Evolutionary conservation across 495 filamentous ascomycete species (phyloP).

Genomic region (Aspergillus steynii): DNA sequence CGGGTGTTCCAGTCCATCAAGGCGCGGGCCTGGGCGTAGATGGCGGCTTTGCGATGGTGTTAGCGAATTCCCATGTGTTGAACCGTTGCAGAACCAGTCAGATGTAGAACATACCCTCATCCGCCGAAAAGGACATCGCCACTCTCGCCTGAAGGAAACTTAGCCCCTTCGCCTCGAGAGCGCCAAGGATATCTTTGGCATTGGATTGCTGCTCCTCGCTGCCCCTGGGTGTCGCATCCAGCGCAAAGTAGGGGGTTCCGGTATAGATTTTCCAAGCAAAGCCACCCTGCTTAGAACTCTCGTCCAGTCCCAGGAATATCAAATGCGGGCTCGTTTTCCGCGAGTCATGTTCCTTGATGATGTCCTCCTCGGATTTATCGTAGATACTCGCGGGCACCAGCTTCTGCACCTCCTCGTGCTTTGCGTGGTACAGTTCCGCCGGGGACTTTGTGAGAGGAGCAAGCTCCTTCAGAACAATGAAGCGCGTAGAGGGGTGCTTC

Average conservation of each 20-base stretch:
- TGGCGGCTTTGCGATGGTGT: constrained; percentile 61
- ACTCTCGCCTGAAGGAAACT: constrained; percentile 61
- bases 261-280: constrained; percentile 62
- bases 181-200: constrained; percentile 48
- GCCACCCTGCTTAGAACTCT: constrained; percentile 53
- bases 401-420: constrained; percentile 60
- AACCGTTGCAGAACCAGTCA: not conserved
- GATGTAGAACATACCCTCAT: constrained; percentile 53
- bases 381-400: constrained; percentile 75
- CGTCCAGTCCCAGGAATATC: constrained; percentile 87
- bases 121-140: constrained; percentile 55
- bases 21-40: constrained; percentile 89
- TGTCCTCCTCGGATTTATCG: constrained; percentile 67
- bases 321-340: constrained; percentile 61
- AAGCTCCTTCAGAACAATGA: constrained; percentile 78
- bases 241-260: constrained; percentile 81
- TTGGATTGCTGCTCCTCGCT: constrained; percentile 49
- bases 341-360: constrained; percentile 76
- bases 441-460: constrained; percentile 66
- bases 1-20: constrained; percentile 92
- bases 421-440: constrained; percentile 59
- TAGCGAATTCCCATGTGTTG: constrained; percentile 7
- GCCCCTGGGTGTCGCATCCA: constrained; percentile 81
- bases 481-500: constrained; percentile 65
- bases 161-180: constrained; percentile 58